Evolutionary conservation across 257 asterid genomes (phyloP).

Genomic region (Solanum pinnatisectum): DNA sequence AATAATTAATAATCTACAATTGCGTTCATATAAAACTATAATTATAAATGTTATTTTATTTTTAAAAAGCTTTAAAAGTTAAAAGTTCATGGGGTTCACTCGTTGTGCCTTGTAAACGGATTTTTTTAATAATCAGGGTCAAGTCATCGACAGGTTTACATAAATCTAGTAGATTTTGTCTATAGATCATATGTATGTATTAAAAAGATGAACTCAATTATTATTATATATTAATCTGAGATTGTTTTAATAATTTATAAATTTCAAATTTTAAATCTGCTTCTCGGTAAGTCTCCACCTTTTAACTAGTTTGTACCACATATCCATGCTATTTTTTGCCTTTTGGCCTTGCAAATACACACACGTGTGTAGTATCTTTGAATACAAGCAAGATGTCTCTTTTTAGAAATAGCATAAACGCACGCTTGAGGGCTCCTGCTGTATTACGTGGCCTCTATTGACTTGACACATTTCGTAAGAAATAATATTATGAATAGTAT

Average conservation of each 20-base stretch:
- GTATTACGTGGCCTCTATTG: not conserved
- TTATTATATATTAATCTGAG: not conserved
- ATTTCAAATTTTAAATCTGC: accelerated
- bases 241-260: not conserved
- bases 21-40: not conserved
- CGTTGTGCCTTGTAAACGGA: not conserved
- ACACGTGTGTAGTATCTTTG: not conserved
- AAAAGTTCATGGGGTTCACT: not conserved
- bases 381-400: not conserved
- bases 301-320: not conserved
- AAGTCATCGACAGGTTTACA: not conserved
- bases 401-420: not conserved
- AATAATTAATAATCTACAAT: not conserved
- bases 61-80: not conserved
- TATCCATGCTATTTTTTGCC: not conserved
- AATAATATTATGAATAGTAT: not conserved
- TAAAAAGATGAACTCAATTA: not conserved
- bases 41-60: not conserved
- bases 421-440: not conserved
- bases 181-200: not conserved
- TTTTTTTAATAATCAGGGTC: not conserved
- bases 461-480: not conserved
- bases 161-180: not conserved
- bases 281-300: not conserved
- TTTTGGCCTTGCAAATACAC: not conserved